These are phyloP conservation scores for Cenchrus americanus DNA, from an alignment of 176 grass and related monocot species.

Conservation along the genomic window DNA sequence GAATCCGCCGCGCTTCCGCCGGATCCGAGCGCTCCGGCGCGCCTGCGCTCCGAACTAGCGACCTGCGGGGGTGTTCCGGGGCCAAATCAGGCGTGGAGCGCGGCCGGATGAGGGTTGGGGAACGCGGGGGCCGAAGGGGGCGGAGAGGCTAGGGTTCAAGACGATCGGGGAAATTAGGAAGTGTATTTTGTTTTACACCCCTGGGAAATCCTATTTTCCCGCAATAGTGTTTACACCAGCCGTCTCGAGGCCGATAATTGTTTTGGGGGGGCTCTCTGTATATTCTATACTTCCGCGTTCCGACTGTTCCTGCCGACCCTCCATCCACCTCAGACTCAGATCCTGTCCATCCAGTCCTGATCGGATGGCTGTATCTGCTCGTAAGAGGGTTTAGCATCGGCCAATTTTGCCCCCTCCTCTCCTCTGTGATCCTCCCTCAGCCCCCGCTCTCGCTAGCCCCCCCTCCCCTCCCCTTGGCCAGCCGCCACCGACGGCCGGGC, in stretches of 20 bases:
- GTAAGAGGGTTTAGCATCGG: no score
- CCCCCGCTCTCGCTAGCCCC: no score
- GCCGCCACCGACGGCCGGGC: no score
- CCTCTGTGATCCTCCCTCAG: no score
- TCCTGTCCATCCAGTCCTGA: no score
- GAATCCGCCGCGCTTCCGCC: conserved; percentile 8
- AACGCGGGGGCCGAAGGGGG: conserved; percentile 29
- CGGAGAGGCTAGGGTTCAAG: conserved; percentile 49
- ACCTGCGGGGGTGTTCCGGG: background rate
- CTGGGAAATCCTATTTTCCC: background rate
- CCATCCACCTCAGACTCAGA: no score
- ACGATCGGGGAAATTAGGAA: conserved; percentile 39
- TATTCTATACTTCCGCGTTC: background rate
- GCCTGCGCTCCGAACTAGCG: background rate
- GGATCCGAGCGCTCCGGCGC: conserved; percentile 6
- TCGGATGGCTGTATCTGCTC: no score
- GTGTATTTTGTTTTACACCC: background rate
- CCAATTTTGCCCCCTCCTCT: no score
- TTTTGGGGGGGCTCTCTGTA: background rate
- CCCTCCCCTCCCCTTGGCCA: no score
- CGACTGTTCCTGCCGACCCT: no score
- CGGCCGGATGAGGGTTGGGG: conserved; percentile 42
- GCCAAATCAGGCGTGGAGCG: background rate
- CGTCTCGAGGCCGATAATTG: background rate
- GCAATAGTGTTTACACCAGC: background rate